Conservation (phyloP, 345 rosid species). For the Dipteronia sinensis region DNA sequence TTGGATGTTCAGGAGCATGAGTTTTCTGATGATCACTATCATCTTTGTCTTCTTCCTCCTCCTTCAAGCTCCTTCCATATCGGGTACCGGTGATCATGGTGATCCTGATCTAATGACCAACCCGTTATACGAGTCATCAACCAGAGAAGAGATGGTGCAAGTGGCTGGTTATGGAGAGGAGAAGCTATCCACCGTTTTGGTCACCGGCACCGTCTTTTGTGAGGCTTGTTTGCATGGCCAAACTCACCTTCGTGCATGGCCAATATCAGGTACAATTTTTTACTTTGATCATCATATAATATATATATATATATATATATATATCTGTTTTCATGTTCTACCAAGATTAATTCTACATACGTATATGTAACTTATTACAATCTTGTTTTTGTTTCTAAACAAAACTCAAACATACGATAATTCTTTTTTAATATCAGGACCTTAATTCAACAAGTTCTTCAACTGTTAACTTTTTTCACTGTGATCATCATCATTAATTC, state of each 20-base stretch:
- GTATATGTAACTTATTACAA: too few species aligned
- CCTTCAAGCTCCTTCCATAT: constrained; percentile 3
- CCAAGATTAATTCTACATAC: too few species aligned
- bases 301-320: too few species aligned
- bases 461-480: too few species aligned
- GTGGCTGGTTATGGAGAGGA: constrained; percentile 74
- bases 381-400: too few species aligned
- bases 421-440: too few species aligned
- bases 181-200: constrained; percentile 59
- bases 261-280: constrained; percentile 40
- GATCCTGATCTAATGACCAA: background rate
- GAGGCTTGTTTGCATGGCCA: constrained; percentile 32
- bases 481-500: too few species aligned
- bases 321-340: too few species aligned
- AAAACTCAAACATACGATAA: too few species aligned
- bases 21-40: constrained; percentile 10
- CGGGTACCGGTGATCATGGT: background rate
- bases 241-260: constrained; percentile 39
- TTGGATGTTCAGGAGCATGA: background rate
- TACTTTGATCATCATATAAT: background rate
- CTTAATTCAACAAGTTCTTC: too few species aligned
- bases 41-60: constrained; percentile 11
- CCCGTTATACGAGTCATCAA: constrained; percentile 20
- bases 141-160: constrained; percentile 58
- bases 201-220: constrained; percentile 52